Evolutionary conservation across 2,329 filamentous ascomycete species (phyloP).

Genomic region (Cordyceps militaris): DNA sequence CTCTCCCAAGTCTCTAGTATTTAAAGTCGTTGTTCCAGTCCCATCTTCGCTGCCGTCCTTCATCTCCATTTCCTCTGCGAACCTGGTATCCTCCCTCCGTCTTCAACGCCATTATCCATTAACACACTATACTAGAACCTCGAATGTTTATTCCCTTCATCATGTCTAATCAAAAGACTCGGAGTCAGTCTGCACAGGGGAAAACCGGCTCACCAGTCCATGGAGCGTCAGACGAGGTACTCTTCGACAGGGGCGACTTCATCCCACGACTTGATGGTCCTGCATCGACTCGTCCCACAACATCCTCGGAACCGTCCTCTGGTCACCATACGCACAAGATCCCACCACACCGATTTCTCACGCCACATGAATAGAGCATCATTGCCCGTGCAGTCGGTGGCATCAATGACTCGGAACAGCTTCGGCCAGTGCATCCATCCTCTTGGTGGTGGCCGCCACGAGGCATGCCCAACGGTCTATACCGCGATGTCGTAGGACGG

Average conservation of each 20-base stretch:
- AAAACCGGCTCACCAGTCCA: neutral
- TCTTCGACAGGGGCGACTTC: slow-evolving; percentile 9
- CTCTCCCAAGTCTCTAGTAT: neutral
- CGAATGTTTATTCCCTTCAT: neutral
- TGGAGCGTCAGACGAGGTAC: slow-evolving; percentile 2
- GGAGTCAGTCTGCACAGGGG: neutral
- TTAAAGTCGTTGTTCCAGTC: neutral
- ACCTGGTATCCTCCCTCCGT: neutral
- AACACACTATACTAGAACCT: neutral
- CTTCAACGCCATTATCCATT: neutral
- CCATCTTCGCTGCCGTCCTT: neutral
- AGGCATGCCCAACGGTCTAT: slow-evolving; percentile 42
- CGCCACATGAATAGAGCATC: slow-evolving; percentile 37
- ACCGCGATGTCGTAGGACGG: slow-evolving; percentile 39
- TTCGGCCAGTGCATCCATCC: slow-evolving; percentile 34
- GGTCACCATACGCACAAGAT: slow-evolving; percentile 15
- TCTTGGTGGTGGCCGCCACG: slow-evolving; percentile 38
- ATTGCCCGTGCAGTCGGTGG: slow-evolving; percentile 42
- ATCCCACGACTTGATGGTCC: neutral
- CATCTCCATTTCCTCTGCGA: neutral
- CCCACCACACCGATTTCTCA: slow-evolving; percentile 32
- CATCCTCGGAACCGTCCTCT: slow-evolving; percentile 5
- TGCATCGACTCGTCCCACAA: neutral
- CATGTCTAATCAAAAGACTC: neutral
- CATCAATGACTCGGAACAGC: slow-evolving; percentile 37